phyloP scores from a whole-genome alignment of 768 basidiomycete genomes.

The Glaciozyma martinii region DNA sequence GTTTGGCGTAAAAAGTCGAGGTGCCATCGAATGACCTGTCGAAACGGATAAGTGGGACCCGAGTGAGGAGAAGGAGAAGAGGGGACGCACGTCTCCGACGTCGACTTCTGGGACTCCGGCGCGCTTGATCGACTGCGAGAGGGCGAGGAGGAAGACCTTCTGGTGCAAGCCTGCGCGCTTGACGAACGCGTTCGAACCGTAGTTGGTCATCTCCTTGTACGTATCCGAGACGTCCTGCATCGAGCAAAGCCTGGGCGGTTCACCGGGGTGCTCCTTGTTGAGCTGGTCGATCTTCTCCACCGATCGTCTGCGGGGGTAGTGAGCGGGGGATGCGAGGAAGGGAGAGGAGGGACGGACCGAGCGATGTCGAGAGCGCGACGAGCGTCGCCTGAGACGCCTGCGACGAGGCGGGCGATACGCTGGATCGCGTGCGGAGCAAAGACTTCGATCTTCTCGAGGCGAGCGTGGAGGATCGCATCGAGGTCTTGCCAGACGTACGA shows the following conservation, averaged over 20 bases:
- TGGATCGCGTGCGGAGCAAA: conserved; percentile 58
- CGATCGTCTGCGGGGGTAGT: conserved; percentile 15
- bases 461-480: conserved; percentile 73
- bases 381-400: conserved; percentile 85
- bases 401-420: conserved; percentile 71
- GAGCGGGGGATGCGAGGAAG: neutral
- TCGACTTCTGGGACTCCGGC: conserved; percentile 34
- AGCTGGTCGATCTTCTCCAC: conserved; percentile 21
- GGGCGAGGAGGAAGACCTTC: conserved; percentile 35
- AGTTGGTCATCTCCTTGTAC: conserved; percentile 35
- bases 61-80: neutral
- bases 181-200: conserved; percentile 32
- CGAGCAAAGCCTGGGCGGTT: conserved; percentile 23
- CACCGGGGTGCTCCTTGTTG: neutral
- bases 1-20: conserved; percentile 32
- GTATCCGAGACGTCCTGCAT: conserved; percentile 32
- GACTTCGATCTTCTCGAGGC: conserved; percentile 48
- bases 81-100: conserved; percentile 32
- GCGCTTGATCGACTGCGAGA: conserved; percentile 32
- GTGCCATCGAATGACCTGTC: conserved; percentile 34
- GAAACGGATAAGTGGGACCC: neutral
- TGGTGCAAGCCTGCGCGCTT: conserved; percentile 26
- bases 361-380: conserved; percentile 87
- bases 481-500: conserved; percentile 74
- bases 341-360: conserved; percentile 46